A percentile compares a stretch with the other conserved stretches of the same genome.
phyloP scores from a whole-genome alignment of 2,329 filamentous ascomycete genomes.

The Teratosphaeria pseudoeucalypti region DNA sequence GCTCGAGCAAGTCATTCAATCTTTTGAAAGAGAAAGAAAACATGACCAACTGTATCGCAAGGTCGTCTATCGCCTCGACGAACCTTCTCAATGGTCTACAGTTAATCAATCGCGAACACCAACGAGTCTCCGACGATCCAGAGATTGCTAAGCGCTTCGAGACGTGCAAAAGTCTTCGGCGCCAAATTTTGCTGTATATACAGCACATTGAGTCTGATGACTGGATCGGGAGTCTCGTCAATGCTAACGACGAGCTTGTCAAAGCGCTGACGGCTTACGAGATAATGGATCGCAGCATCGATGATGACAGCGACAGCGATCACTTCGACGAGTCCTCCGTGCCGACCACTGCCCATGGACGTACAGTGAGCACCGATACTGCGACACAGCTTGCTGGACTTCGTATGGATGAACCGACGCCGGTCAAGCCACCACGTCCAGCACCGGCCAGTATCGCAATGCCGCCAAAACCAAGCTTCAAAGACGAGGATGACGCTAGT shows the following conservation, averaged over 20 bases:
- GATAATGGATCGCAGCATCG: slow-evolving; percentile 78
- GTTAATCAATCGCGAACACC: slow-evolving; percentile 77
- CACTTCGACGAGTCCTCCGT: slow-evolving; percentile 36
- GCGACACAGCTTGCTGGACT: slow-evolving; percentile 37
- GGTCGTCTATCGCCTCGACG: slow-evolving; percentile 79
- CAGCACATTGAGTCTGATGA: slow-evolving; percentile 85
- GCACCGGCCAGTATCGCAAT: slow-evolving; percentile 28
- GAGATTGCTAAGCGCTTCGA: slow-evolving; percentile 71
- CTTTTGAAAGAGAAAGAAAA: slow-evolving; percentile 78
- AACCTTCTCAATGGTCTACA: slow-evolving; percentile 82
- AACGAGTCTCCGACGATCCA: slow-evolving; percentile 77
- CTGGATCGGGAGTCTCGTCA: slow-evolving; percentile 80
- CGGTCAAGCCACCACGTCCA: slow-evolving; percentile 40
- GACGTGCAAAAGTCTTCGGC: slow-evolving; percentile 70
- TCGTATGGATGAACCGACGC: slow-evolving; percentile 28
- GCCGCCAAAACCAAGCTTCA: slow-evolving; percentile 23
- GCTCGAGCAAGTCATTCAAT: slow-evolving; percentile 57
- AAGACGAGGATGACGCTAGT: slow-evolving; percentile 39
- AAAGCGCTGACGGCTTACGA: slow-evolving; percentile 89
- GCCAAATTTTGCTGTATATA: slow-evolving; percentile 83
- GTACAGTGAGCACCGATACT: slow-evolving; percentile 13
- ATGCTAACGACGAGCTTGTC: slow-evolving; percentile 94
- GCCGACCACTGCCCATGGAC: slow-evolving; percentile 4
- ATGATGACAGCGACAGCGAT: slow-evolving; percentile 58
- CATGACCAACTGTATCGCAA: slow-evolving; percentile 81